Conservation (phyloP, 2,329 filamentous ascomycete species). For the Cladobotryum mycophilum region DNA sequence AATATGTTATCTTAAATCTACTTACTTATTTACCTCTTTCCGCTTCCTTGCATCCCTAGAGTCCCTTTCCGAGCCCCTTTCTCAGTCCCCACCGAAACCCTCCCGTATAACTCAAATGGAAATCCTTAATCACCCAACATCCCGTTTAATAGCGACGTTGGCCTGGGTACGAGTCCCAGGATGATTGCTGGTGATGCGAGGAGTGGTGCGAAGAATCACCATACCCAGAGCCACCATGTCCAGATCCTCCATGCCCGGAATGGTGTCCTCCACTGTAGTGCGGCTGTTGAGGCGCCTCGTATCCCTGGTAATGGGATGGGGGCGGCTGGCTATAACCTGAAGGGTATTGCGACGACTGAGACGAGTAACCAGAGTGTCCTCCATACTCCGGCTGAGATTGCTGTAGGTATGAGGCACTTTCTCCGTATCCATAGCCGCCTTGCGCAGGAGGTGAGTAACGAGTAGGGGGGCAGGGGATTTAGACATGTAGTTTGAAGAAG, state of each 20-base stretch:
- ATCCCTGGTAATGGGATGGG: constrained; percentile 22
- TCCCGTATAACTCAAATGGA: not conserved
- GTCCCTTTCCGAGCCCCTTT: too few relatives aligned
- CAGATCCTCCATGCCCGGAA: constrained; percentile 9
- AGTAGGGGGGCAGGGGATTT: constrained; percentile 31
- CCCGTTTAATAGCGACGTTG: constrained; percentile 30
- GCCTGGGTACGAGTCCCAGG: constrained; percentile 34
- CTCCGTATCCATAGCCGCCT: constrained; percentile 35
- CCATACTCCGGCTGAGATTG: constrained; percentile 8
- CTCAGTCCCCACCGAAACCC: not conserved
- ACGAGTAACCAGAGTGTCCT: constrained; percentile 27
- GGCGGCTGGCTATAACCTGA: constrained; percentile 28
- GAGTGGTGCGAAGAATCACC: not conserved
- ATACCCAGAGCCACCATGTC: constrained; percentile 15
- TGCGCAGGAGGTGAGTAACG: constrained; percentile 24
- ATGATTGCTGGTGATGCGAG: constrained; percentile 19
- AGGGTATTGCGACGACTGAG: constrained; percentile 25
- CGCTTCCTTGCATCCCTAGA: too few relatives aligned
- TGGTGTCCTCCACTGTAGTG: constrained; percentile 19
- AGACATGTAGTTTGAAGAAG: constrained; percentile 32
- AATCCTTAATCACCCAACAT: not conserved
- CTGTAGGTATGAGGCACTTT: constrained; percentile 26
- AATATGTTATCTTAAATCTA: too few relatives aligned
- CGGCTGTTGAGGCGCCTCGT: constrained; percentile 21
- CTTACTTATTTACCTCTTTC: too few relatives aligned